These are phyloP conservation scores for Fusarium begoniae DNA, from an alignment of 2,329 filamentous ascomycete genomes.

Conservation along the genomic window DNA sequence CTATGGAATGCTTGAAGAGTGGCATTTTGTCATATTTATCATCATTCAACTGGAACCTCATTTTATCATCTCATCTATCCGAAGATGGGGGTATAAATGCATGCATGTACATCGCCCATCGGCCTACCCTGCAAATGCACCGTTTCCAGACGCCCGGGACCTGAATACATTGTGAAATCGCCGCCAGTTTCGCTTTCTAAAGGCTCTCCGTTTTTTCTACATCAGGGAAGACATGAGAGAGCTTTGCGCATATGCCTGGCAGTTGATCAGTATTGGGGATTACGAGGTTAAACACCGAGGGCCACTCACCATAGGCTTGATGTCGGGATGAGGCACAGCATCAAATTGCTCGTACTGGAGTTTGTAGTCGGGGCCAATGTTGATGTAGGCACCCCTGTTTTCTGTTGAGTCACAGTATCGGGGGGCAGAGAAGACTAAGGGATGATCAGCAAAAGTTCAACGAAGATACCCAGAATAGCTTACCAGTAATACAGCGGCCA, in stretches of 20 bases:
- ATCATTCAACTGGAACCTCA: conserved; percentile 30
- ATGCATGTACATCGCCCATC: conserved; percentile 40
- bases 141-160: conserved; percentile 42
- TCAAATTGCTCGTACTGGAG: conserved; percentile 94
- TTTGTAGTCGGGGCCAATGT: conserved; percentile 91
- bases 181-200: conserved; percentile 29
- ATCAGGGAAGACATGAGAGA: conserved; percentile 82
- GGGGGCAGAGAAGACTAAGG: conserved; percentile 89
- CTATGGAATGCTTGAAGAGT: conserved; percentile 58
- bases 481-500: conserved; percentile 92
- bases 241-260: conserved; percentile 82
- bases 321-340: conserved; percentile 93
- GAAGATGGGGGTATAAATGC: conserved; percentile 43
- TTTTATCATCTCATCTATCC: conserved; percentile 29
- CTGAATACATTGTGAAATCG: conserved; percentile 27
- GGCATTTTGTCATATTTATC: conserved; percentile 23
- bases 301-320: conserved; percentile 84
- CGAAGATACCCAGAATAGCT: conserved; percentile 37
- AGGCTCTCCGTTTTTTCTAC: conserved; percentile 51
- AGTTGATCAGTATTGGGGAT: conserved; percentile 25
- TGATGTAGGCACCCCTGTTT: conserved; percentile 98
- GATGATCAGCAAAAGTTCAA: conserved; percentile 16
- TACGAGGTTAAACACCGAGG: neutral
- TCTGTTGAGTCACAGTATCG: conserved; percentile 98
- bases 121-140: conserved; percentile 38